Conservation (phyloP, 116 monocot species). For the Iris pallida region DNA sequence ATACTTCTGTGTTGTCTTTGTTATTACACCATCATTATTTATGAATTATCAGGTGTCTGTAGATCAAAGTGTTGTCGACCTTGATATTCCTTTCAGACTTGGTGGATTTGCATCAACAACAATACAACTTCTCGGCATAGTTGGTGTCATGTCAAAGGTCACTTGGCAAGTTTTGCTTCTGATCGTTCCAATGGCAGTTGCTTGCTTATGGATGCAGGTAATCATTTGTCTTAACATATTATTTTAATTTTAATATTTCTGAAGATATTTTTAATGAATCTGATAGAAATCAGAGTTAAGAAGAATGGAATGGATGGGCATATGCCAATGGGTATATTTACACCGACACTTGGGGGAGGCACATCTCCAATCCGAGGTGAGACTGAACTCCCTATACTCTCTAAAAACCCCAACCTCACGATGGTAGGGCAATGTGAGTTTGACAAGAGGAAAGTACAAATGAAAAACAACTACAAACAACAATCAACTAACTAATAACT, state of each 20-base stretch:
- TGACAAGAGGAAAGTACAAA: too few relatives aligned
- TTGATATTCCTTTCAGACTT: slow-evolving; percentile 94
- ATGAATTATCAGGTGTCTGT: slow-evolving; percentile 80
- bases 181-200: slow-evolving; percentile 76
- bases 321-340: too few relatives aligned
- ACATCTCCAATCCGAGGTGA: too few relatives aligned
- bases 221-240: slow-evolving; percentile 1
- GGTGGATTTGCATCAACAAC: slow-evolving; percentile 92
- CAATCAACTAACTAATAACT: too few relatives aligned
- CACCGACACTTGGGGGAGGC: too few relatives aligned
- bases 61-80: slow-evolving; percentile 97
- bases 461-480: too few relatives aligned
- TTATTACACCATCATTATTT: slow-evolving; percentile 10
- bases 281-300: too few relatives aligned
- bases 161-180: slow-evolving; percentile 92
- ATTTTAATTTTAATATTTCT: not conserved
- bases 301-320: too few relatives aligned
- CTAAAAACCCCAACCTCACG: too few relatives aligned
- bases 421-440: too few relatives aligned
- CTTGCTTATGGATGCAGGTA: slow-evolving; percentile 99
- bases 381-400: too few relatives aligned
- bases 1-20: not conserved
- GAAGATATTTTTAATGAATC: too few relatives aligned
- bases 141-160: slow-evolving; percentile 89
- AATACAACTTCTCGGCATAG: slow-evolving; percentile 89